Conservation (phyloP, 345 rosid genomes). For the Moringa oleifera region DNA sequence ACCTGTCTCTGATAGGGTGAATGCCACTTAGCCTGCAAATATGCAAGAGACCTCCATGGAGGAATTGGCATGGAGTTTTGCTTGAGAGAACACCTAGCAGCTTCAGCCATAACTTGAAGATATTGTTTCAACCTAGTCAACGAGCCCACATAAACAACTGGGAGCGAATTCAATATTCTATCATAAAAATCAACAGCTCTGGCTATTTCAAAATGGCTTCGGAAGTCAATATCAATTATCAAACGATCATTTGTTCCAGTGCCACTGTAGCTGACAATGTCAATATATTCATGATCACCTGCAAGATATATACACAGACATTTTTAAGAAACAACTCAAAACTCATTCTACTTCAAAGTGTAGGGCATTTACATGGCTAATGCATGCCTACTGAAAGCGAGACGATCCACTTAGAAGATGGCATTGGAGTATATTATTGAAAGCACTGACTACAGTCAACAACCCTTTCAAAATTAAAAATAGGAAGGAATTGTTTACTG, state of each 20-base stretch:
- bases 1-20: slow-evolving; percentile 56
- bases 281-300: slow-evolving; percentile 91
- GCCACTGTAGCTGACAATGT: slow-evolving; percentile 43
- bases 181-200: slow-evolving; percentile 85
- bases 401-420: too few species aligned
- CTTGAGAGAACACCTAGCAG: slow-evolving; percentile 71
- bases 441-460: too few species aligned
- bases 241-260: slow-evolving; percentile 57
- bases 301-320: slow-evolving; percentile 13
- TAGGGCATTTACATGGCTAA: background rate
- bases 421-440: too few species aligned
- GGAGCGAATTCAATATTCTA: slow-evolving; percentile 68
- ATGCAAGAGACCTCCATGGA: slow-evolving; percentile 90
- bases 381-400: too few species aligned
- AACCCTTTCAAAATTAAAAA: too few species aligned
- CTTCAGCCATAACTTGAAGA: slow-evolving; percentile 89
- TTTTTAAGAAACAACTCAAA: background rate
- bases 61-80: slow-evolving; percentile 95
- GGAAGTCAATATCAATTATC: slow-evolving; percentile 81
- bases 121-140: slow-evolving; percentile 52
- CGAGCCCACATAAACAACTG: slow-evolving; percentile 72
- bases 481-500: too few species aligned
- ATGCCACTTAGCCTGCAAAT: slow-evolving; percentile 83
- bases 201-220: slow-evolving; percentile 91
- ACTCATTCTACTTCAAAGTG: background rate